A percentile compares a stretch with the other conserved stretches of the same genome.
These are phyloP conservation scores for Ballota nigra DNA, from an alignment of 257 asterid species.

Conservation along the genomic window DNA sequence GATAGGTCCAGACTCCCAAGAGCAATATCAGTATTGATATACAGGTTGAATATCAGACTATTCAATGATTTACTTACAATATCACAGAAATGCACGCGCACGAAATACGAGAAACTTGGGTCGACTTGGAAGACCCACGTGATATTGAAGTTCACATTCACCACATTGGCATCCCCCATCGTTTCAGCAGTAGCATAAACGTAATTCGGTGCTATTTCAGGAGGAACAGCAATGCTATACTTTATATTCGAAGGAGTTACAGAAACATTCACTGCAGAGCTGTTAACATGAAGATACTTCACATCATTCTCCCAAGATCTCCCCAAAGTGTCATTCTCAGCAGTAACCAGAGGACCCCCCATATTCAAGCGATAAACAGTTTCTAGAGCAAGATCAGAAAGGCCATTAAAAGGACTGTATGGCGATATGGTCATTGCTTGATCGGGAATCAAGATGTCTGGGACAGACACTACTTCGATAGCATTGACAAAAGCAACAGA, in stretches of 20 bases:
- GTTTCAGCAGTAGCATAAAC: conserved; percentile 75
- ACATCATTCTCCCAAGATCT: conserved; percentile 72
- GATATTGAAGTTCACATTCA: conserved; percentile 57
- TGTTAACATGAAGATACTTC: conserved; percentile 67
- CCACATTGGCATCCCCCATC: conserved; percentile 70
- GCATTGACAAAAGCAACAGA: conserved; percentile 70
- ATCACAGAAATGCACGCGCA: conserved; percentile 74
- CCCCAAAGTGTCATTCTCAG: conserved; percentile 70
- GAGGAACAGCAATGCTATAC: conserved; percentile 40
- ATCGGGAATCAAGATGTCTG: conserved; percentile 52
- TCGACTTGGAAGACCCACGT: conserved; percentile 74
- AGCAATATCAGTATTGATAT: conserved; percentile 54
- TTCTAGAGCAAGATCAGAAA: conserved; percentile 51
- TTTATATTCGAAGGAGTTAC: conserved; percentile 50
- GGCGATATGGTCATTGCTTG: conserved; percentile 43
- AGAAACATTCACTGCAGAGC: conserved; percentile 53
- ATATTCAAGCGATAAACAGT: conserved; percentile 65
- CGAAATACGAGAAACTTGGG: conserved; percentile 48
- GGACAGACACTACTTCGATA: conserved; percentile 66
- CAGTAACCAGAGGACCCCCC: conserved; percentile 71
- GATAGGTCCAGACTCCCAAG: conserved; percentile 52
- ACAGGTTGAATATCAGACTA: conserved; percentile 54
- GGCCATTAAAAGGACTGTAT: conserved; percentile 35
- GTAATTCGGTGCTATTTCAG: conserved; percentile 64
- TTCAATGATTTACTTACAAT: conserved; percentile 65